Percentiles rank a stretch among this genome's conserved stretches.
These are phyloP conservation scores for Ustilago cynodontis DNA, from an alignment of 1,284 basidiomycete genomes.

Conservation along the genomic window DNA sequence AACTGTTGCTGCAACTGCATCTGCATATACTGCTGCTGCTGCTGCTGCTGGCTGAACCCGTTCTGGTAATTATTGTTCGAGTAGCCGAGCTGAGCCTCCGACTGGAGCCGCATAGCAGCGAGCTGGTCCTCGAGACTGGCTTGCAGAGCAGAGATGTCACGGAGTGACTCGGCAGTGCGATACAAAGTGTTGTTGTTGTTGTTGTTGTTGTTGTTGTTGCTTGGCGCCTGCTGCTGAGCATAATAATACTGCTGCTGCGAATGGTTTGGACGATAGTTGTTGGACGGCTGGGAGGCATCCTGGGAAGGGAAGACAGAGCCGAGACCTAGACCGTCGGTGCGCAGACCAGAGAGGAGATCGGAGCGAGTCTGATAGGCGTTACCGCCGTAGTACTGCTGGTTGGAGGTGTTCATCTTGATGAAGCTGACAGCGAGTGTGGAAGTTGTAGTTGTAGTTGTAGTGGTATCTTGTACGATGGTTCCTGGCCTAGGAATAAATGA, in stretches of 20 bases:
- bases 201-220: constrained; percentile 17
- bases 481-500: constrained; percentile 18
- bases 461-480: constrained; percentile 3
- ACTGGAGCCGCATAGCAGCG: constrained; percentile 56
- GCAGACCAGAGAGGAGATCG: constrained; percentile 51
- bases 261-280: constrained; percentile 19
- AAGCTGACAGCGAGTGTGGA: neutral
- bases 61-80: constrained; percentile 19
- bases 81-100: constrained; percentile 17
- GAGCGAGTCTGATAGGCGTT: constrained; percentile 49
- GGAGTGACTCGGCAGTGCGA: constrained; percentile 20
- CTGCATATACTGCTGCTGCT: constrained; percentile 52
- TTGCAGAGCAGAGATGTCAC: constrained; percentile 35
- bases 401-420: constrained; percentile 37
- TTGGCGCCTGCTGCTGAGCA: constrained; percentile 7
- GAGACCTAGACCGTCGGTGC: constrained; percentile 57
- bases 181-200: constrained; percentile 18
- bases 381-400: constrained; percentile 32
- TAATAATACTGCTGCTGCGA: constrained; percentile 22
- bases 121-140: constrained; percentile 59
- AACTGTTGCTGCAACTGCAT: constrained; percentile 55
- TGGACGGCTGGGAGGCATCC: constrained; percentile 33
- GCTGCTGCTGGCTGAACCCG: constrained; percentile 42
- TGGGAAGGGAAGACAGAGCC: constrained; percentile 34
- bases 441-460: neutral